phyloP scores from a whole-genome alignment of 1,284 basidiomycete genomes.

The Trichosporon ovoides region DNA sequence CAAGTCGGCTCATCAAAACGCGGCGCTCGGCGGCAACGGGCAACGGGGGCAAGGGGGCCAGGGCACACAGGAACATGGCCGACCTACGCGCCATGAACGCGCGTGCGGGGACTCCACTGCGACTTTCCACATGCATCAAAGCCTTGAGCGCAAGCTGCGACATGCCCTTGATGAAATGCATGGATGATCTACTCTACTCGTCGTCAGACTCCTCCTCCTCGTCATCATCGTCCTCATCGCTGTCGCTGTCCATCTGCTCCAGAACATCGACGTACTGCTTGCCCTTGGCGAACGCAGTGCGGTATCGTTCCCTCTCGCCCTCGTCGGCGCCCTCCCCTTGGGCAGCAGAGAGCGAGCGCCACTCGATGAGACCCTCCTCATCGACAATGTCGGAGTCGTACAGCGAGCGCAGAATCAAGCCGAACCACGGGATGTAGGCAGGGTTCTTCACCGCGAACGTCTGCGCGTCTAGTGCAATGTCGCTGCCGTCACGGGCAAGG shows the following conservation, averaged over 20 bases:
- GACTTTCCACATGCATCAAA: background rate
- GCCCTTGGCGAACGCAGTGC: constrained; percentile 36
- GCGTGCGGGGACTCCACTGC: constrained; percentile 4
- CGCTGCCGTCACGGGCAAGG: constrained; percentile 32
- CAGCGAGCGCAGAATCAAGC: constrained; percentile 43
- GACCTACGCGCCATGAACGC: constrained; percentile 1
- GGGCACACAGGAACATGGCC: background rate
- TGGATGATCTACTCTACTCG: constrained; percentile 16
- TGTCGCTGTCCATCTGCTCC: constrained; percentile 45
- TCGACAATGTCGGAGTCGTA: constrained; percentile 48
- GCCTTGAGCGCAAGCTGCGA: background rate
- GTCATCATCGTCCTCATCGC: constrained; percentile 38
- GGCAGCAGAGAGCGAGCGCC: constrained; percentile 41
- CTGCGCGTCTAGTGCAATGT: constrained; percentile 31
- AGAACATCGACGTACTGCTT: constrained; percentile 45
- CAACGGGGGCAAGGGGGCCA: background rate
- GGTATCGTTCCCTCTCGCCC: constrained; percentile 33
- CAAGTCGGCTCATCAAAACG: constrained; percentile 1
- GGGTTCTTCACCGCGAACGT: constrained; percentile 14
- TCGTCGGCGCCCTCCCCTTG: constrained; percentile 40
- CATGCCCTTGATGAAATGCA: constrained; percentile 11
- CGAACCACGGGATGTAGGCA: constrained; percentile 36
- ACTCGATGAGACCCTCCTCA: constrained; percentile 46
- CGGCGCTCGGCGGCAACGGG: background rate
- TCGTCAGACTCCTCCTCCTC: constrained; percentile 31